Base-by-base conservation (phyloP, 176 grass and related monocot species). In the maize (Zea mays) region DNA sequence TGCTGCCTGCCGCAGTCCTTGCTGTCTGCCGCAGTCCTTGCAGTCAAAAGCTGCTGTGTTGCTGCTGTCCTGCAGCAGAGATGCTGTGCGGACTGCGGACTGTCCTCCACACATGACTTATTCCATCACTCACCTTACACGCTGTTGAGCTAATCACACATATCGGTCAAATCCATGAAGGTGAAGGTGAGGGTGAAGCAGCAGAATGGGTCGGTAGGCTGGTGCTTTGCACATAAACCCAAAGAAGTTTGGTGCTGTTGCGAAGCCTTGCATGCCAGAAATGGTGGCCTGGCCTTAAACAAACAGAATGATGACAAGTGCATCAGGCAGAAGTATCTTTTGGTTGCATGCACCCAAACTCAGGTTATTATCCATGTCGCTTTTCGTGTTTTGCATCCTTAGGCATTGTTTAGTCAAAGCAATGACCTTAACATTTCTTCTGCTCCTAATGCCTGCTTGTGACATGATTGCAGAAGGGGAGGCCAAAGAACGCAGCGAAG, bases 201-300 rank as follows among this genome's bases (percentile, higher is more conserved):
- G 19, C 47, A 93, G 71, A 75, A 94, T 92, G 95, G 96, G 96
- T 80, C 80, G 89, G 16, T 94, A 98, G 81, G 82, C 82, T 74
- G 95, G 88, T 65, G 79, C 74, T 17, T 33, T 98, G 77, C 90
- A 94, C 85, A 94, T 98, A 85, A 98, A 94, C 75, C 83, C 92
- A 27, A 98, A 94, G 77, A 98, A 94, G 55, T 79, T 98, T 37
- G 87, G 91, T 55, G 77, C 71, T 57, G 61, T 74, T 65, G 89
- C 77, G 1, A 94, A 88, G 70, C 87, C 85, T 33, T 98, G 85
- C 78, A 87, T 90, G 92, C 27, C 87, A 38, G 96, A 98, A 83
- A 98, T 92, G 96, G 19, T 85, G 20, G 65, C 89, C 47, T 98
- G 41, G 84, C 94, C 51, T 69, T 97, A 79, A 97, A 92, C 87